Evolutionary conservation across 805 yeast genomes (phyloP).

Genomic region (Nematodospora valgi): DNA sequence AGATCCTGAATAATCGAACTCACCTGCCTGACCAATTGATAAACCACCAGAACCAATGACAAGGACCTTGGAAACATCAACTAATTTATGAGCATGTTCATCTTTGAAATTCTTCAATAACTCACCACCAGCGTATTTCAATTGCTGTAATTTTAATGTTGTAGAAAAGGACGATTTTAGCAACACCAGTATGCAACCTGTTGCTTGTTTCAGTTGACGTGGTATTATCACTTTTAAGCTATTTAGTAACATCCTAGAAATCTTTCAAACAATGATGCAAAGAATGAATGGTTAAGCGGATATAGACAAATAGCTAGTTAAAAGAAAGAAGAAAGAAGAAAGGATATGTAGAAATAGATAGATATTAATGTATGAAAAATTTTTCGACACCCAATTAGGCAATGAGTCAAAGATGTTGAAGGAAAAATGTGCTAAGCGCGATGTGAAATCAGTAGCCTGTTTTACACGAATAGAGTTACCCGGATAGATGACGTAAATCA

Average conservation of each 20-base stretch:
- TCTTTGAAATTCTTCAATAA: slow-evolving; percentile 54
- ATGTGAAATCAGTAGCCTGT: too few species aligned
- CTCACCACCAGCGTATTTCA: slow-evolving; percentile 60
- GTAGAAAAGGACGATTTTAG: slow-evolving; percentile 8
- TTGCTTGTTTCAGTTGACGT: slow-evolving; percentile 3
- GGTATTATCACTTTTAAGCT: not conserved
- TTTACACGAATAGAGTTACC: too few species aligned
- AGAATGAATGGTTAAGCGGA: too few species aligned
- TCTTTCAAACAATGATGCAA: too few species aligned
- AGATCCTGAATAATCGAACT: slow-evolving; percentile 94
- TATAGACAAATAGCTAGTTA: too few species aligned
- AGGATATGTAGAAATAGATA: too few species aligned
- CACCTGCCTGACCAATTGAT: slow-evolving; percentile 98
- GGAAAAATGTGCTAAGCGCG: slow-evolving; percentile 29
- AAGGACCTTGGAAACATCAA: slow-evolving; percentile 81
- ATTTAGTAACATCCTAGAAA: too few species aligned
- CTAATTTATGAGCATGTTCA: slow-evolving; percentile 62
- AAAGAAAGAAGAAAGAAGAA: slow-evolving; percentile 4
- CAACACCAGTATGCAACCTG: too few species aligned
- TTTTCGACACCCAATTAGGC: slow-evolving; percentile 23
- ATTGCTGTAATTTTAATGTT: slow-evolving; percentile 8
- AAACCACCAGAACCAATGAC: slow-evolving; percentile 97
- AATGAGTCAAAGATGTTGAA: slow-evolving; percentile 37
- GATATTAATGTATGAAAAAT: slow-evolving; percentile 17
- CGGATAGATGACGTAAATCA: too few species aligned